Evolutionary conservation across 345 rosid genomes (phyloP), one percentile per base, ranked within the genome.

Genomic region (Corchorus capsularis): DNA sequence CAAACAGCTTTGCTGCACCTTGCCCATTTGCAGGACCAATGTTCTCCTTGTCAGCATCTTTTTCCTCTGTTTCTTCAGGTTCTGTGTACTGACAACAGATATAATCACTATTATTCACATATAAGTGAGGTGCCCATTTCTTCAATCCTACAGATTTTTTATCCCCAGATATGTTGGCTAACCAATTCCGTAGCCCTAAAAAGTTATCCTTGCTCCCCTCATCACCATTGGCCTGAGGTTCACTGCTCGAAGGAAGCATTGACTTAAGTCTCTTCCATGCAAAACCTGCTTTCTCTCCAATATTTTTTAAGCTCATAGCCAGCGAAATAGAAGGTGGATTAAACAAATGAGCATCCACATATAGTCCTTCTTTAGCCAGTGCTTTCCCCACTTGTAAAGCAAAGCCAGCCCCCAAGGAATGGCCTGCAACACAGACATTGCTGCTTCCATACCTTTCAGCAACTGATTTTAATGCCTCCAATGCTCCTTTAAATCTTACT

Each of bases 321-420:
- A 94, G 52, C 3, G 97, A 96, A 78, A 94, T 81, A 16, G 97
- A 96, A 53, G 99, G 99, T 0, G 97, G 98, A 43, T 96, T 96
- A 61, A 96, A 96, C 82, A 94, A 78, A 92, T 96, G 99, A 12
- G 97, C 86, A 60, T 96, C 99, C 50, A 94, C 94, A 41, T 73
- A 89, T 13, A 90, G 60, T 3, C 97, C 97, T 73, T 96, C 91
- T 80, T 91, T 90, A 0, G 97, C 99, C 80, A 96, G 84, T 8
- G 97, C 86, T 77, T 94, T 96, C n/a, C 98, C 99, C 9, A 92
- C 97, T 80, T 96, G 99, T 41, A 96, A 79, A 39, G 99, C 97
- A 77, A 96, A 92, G 32, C 97, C 98, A 37, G 99, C 99, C 62
- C 99, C 99, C 50, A 96, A 80, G 0, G 99, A 96, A 85, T 96